phyloP scores from a whole-genome alignment of 2,329 filamentous ascomycete genomes.

The Paraphaeosphaeria sporulosa region DNA sequence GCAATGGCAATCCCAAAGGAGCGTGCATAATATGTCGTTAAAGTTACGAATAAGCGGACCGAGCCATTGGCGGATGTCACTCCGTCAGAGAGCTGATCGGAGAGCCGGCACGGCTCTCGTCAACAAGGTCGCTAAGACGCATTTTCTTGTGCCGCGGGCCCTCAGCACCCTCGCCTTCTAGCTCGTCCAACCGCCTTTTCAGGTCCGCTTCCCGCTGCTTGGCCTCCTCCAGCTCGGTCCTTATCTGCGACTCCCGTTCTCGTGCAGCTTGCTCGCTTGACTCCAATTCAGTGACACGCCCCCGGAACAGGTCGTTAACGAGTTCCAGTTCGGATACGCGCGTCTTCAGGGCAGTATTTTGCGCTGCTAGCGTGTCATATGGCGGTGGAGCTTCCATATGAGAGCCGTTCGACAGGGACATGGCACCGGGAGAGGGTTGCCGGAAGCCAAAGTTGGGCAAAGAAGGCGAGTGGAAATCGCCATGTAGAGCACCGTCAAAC shows the following conservation, averaged over 20 bases:
- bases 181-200: conserved; percentile 80
- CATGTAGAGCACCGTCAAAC: conserved; percentile 78
- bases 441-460: conserved; percentile 53
- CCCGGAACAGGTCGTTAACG: conserved; percentile 78
- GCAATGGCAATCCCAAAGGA: conserved; percentile 18
- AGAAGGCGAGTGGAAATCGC: conserved; percentile 69
- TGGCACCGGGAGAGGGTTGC: conserved; percentile 64
- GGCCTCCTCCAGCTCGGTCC: conserved; percentile 73
- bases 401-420: conserved; percentile 66
- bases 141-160: conserved; percentile 64
- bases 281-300: conserved; percentile 76
- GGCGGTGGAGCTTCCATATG: conserved; percentile 75
- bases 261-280: conserved; percentile 73
- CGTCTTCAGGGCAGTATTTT: conserved; percentile 90
- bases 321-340: conserved; percentile 94
- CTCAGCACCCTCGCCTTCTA: conserved; percentile 52
- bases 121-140: conserved; percentile 63
- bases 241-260: conserved; percentile 64
- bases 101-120: conserved; percentile 51
- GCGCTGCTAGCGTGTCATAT: conserved; percentile 79
- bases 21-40: conserved; percentile 31
- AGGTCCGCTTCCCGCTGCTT: conserved; percentile 81
- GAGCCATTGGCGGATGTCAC: conserved; percentile 21
- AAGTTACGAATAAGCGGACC: conserved; percentile 17
- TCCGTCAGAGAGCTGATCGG: conserved; percentile 43